Evolutionary conservation across 306 rosid genomes (phyloP), one percentile per base, ranked within the genome.

Genomic region (Vigna unguiculata): DNA sequence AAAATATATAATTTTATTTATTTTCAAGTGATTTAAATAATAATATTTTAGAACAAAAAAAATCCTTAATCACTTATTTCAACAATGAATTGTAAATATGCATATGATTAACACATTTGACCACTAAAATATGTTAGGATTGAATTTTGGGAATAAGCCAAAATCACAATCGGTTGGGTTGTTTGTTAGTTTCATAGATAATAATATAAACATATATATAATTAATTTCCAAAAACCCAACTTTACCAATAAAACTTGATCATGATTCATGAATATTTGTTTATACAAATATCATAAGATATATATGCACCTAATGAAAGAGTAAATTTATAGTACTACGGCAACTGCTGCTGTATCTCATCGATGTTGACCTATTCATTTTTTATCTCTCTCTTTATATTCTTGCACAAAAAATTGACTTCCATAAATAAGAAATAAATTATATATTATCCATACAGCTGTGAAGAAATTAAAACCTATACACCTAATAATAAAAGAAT

Each of bases 131-230:
- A 12, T 61, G 49, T 48, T 63, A 72, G 55, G 48, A 46, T 53
- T 34, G 40, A 6, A 6, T 6, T 34, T 34, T 34, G 40, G 8
- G 40, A 34, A 34, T 34, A 6, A 6, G 40, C 40, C 40, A 34
- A 34, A 34, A 34, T 34, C 40, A 34, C 9, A 34, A 34, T 34
- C 40, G 40, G 40, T 34, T 34, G 40, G 6, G 40, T 34, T 81
- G 83, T 81, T 70, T 74, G 76, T 38, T 74, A 69, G 79, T 62
- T 55, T 46, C 43, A 20, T 47, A 59, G 30, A 78, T 71, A 82
- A 64, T 47, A 77, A 63, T 25, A 64, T 6, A 34, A 34, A 28
- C n/a, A 34, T 9, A 34, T 34, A 34, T 34, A 6, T 34, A 34
- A 34, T 34, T 34, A 34, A 34, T 55, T 34, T 62, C 28, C 30